Evolutionary conservation across 1,284 basidiomycete species (phyloP), one percentile per base, ranked within the genome.

Genomic region (Trametes sp.): DNA sequence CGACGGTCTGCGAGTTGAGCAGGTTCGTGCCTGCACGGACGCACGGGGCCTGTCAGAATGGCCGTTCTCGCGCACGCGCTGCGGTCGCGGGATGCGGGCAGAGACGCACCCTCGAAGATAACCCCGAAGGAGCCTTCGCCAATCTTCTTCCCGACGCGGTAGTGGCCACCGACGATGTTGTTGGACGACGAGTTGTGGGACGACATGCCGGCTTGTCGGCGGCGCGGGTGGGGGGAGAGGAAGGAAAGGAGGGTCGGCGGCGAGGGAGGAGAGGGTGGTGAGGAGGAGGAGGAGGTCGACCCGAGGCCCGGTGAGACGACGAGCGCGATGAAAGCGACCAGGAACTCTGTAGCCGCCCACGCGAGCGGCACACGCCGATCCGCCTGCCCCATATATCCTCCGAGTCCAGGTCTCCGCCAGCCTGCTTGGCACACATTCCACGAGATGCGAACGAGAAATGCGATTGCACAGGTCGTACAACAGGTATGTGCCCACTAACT

Each of bases 1-100:
- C 96, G 57, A 98, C 95, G 5, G 94, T 95, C 81, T 96, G 94
- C 35, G 92, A 94, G 83, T 98, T 98, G 77, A 98, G 87, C 46
- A 98, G 82, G 76, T 98, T 98, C 49, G 94, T 96, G 57, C 96
- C 94, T 96, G 74, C 48, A 35, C n/a, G 36, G 26, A 21, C 41
- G 42, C 38, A 46, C 54, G 42, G 16, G 38, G 5, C 28, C 26
- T 5, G 33, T 45, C 41, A 45, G 42, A 23, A 2, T 54, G 28
- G 14, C 41, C 16, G 16, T 13, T 16, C 29, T n/a, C 46, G 24
- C 5, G 48, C 35, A 33, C 62, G 48, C 50, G 46, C 53, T 44
- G 50, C 55, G 29, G 50, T 29, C 21, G 55, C 42, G 52, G 54
- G 13, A 14, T 24, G 54, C 14, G 31, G 31, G 33, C 26, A 29